phyloP scores from a whole-genome alignment of 176 grass and related monocot species.

The Musa schizocarpa region DNA sequence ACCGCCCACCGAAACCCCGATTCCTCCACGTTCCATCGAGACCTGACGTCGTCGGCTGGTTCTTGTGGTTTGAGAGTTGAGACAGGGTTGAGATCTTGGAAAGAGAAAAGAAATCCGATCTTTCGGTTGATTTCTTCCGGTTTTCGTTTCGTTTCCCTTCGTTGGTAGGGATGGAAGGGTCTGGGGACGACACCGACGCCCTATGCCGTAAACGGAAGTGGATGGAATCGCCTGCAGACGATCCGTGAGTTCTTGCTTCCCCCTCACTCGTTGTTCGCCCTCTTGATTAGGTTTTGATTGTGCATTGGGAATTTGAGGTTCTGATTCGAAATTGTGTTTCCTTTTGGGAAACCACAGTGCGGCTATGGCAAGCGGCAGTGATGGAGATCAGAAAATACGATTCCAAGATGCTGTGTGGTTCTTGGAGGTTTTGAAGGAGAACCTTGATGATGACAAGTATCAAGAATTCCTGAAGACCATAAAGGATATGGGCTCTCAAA shows the following conservation, averaged over 20 bases:
- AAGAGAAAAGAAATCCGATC: not conserved
- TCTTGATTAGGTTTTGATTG: not conserved
- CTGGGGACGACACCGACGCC: not conserved
- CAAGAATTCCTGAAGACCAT: not conserved
- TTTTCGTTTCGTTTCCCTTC: not conserved
- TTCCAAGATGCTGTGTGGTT: not conserved
- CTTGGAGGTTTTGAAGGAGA: not conserved
- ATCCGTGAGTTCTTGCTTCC: not conserved
- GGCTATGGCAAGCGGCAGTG: not conserved
- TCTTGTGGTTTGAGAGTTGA: not conserved
- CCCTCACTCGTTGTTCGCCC: not conserved
- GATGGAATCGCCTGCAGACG: not conserved
- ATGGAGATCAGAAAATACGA: not conserved
- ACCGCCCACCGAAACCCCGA: not conserved
- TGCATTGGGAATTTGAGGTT: not conserved
- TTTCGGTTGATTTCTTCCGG: not conserved
- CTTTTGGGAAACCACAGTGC: not conserved
- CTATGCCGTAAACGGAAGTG: not conserved
- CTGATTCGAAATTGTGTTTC: not conserved
- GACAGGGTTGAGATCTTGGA: too few species aligned
- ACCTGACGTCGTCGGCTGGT: not conserved
- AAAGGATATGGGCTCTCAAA: not conserved
- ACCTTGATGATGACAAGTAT: not conserved
- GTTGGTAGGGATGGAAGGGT: not conserved
- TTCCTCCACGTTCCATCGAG: not conserved